Base-by-base conservation (phyloP, 768 basidiomycete genomes). In the Russula emetica region DNA sequence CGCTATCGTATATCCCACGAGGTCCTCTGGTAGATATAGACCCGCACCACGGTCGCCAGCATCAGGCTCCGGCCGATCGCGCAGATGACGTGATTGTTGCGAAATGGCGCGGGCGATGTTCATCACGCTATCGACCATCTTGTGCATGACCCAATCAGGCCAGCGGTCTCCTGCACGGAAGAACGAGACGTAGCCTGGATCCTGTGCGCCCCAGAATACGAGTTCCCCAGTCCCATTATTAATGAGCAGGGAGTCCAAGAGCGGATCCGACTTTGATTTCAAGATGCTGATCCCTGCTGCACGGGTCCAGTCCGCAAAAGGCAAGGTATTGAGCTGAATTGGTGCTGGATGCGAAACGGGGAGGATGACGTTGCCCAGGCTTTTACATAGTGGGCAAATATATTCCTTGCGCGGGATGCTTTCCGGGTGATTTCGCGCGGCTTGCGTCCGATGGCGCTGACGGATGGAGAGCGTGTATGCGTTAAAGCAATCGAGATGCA, bases 321-420 rank as follows among this genome's bases (percentile, higher is more conserved):
- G 82, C 0, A 83, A 75, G 4, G 74, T 76, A 62, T 83, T 89
- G 58, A 85, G 79, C 3, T 72, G 72, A 26, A 79, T 73, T 40
- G 77, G 80, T n/a, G 68, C 68, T 13, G 85, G 78, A 14, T 78
- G 78, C 5, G 82, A 79, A 20, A 95, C 86, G 0, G 97, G 97
- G 0, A 99, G 80, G 47, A 99, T 87, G 34, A 94, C 85, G 73
- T 99, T 99, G 3, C 96, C 94, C 7, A 98, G 79, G 69, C 92
- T 94, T 76, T 98, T 98, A 79, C 97, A 99, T 5, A 99, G 77
- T 1, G 97, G 97, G 69, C 97, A 99, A 53, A 98, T 90, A 76
- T 88, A 98, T 71, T 99, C 97, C 69, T 90, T 89, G 45, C 97
- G 83, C 18, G 89, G 85, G n/a, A 94, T 92, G 70, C 86, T 90